phyloP scores from a whole-genome alignment of 202 grass and related monocot genomes.

The Schoenoplectus triqueter region DNA sequence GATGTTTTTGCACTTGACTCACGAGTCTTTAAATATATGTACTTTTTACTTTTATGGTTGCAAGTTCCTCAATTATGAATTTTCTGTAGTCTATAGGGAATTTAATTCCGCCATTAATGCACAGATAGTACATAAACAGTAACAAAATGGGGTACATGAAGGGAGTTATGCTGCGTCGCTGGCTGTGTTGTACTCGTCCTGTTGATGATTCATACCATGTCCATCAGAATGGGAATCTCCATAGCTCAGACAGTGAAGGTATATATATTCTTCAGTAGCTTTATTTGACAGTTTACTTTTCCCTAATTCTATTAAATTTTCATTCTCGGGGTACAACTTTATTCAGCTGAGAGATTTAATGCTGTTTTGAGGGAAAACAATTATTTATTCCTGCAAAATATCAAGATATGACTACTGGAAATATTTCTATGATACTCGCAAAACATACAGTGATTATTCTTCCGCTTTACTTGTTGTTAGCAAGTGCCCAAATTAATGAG shows the following conservation, averaged over 20 bases:
- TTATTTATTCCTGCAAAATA: not conserved
- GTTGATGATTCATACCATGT: conserved; percentile 64
- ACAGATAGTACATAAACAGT: conserved; percentile 17
- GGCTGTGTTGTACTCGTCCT: conserved; percentile 71
- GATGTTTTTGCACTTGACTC: not conserved
- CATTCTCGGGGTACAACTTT: not conserved
- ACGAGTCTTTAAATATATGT: not conserved
- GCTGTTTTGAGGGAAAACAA: not conserved
- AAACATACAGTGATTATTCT: not conserved
- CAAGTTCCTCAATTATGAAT: not conserved
- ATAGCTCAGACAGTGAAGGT: conserved; percentile 72
- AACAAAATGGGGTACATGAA: conserved; percentile 29
- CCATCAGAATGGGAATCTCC: conserved; percentile 66
- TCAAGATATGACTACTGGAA: not conserved
- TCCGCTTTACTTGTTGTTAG: not conserved
- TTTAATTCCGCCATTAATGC: conserved; percentile 13
- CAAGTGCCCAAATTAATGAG: not conserved
- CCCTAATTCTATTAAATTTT: not conserved
- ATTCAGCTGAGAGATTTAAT: not conserved
- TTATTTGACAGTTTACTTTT: not conserved
- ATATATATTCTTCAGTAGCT: not conserved
- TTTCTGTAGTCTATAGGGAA: not conserved
- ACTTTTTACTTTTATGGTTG: not conserved
- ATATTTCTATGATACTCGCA: not conserved
- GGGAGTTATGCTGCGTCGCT: conserved; percentile 53